Evolutionary conservation across 495 filamentous ascomycete genomes (phyloP), one percentile per base, ranked within the genome.

Genomic region (Hypomontagnella monticulosa): DNA sequence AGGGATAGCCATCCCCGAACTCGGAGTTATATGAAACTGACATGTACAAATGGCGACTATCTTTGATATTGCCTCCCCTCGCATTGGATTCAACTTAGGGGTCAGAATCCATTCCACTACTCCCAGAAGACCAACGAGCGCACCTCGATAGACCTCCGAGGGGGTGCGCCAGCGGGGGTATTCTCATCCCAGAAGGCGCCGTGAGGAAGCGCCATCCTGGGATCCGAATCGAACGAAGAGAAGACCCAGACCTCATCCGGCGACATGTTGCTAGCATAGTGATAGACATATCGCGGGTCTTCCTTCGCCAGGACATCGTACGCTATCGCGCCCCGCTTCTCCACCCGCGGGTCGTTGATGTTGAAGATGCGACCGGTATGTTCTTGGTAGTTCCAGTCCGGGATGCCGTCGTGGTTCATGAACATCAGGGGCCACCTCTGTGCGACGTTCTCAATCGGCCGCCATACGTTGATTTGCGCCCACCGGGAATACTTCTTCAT

Each of bases 391-490:
- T 15, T 42, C 40, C 40, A 42, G 5, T 42, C 40, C 1, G 40
- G 12, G n/a, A 42, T 42, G 2, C 16, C 5, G 3, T 42, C 40
- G 40, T 42, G 40, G 40, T 42, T 42, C 40, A 42, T 42, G n/a
- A 42, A 42, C 12, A 18, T 42, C 40, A 42, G 40, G 40, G 40
- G 40, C 40, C 40, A 42, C 2, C 40, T n/a, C 40, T 42, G 10
- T 15, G 40, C 40, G 12, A 42, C 40, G 40, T 42, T 42, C n/a
- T 42, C 40, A 15, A 42, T 42, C 2, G 40, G 40, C 40, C 40
- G 40, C 40, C 40, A 42, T n/a, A 42, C 40, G n/a, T 42, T 42
- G n/a, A 42, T 15, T n/a, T 42, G 40, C 40, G 40, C 40, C 40
- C 40, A 42, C 4, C n/a, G 40, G 9, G n/a, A 7, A 15, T 42